Percentiles rank a stretch among this genome's conserved stretches.
Conservation (phyloP, 2,329 filamentous ascomycete genomes). For the Ophiostoma quercus region DNA sequence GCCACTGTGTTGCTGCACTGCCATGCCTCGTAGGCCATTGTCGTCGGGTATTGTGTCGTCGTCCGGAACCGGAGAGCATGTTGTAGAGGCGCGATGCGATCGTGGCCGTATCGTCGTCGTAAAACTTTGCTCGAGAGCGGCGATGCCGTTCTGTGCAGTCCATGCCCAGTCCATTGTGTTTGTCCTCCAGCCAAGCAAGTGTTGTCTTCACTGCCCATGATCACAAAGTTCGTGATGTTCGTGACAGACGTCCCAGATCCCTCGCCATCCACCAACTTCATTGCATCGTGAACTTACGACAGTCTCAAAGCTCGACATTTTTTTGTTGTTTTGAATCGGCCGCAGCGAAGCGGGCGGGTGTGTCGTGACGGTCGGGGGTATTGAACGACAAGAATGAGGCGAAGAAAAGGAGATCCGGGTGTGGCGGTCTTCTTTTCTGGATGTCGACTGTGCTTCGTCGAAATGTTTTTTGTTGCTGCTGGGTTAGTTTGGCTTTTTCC, state of each 20-base stretch:
- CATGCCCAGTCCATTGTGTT: neutral
- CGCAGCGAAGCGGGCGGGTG: slow-evolving; percentile 25
- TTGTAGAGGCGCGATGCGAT: neutral
- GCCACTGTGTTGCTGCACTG: neutral
- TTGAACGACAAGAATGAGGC: slow-evolving; percentile 12
- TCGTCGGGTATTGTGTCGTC: slow-evolving; percentile 1
- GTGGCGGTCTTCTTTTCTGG: slow-evolving; percentile 20
- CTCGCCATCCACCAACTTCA: neutral
- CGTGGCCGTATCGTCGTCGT: slow-evolving; percentile 12
- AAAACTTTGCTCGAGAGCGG: neutral
- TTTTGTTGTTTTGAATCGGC: slow-evolving; percentile 37
- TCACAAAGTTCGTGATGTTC: neutral
- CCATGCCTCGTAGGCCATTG: neutral
- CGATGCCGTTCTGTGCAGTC: neutral
- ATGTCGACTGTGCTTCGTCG: slow-evolving; percentile 21
- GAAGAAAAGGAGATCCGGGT: slow-evolving; percentile 24
- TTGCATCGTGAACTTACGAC: slow-evolving; percentile 52
- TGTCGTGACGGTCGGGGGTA: slow-evolving; percentile 20
- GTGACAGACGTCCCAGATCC: neutral
- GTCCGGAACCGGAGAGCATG: neutral
- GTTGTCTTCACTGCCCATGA: neutral
- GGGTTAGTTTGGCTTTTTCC: slow-evolving; percentile 17
- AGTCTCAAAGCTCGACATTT: slow-evolving; percentile 65
- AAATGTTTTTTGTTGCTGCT: slow-evolving; percentile 11
- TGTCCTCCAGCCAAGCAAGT: slow-evolving; percentile 1